These are phyloP conservation scores for Aspergillus conjunctus DNA, from an alignment of 495 filamentous ascomycete genomes.

Conservation along the genomic window DNA sequence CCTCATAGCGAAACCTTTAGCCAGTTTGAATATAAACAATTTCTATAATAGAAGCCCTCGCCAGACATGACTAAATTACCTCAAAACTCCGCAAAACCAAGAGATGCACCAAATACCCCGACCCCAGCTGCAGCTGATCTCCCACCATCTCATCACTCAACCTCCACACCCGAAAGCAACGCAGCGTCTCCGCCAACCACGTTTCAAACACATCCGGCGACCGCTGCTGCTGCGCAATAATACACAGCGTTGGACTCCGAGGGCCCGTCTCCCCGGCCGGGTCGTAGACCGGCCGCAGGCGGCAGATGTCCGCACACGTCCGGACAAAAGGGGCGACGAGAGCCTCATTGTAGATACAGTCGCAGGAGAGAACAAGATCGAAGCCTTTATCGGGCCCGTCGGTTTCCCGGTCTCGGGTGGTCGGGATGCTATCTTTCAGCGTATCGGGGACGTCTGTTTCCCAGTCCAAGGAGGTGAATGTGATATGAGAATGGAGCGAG, in stretches of 20 bases:
- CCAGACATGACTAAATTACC: too few species aligned
- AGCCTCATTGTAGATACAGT: slow-evolving; percentile 88
- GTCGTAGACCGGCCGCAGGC: slow-evolving; percentile 46
- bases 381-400: slow-evolving; percentile 33
- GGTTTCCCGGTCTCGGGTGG: too few species aligned
- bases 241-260: slow-evolving; percentile 58
- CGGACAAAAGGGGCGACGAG: slow-evolving; percentile 81
- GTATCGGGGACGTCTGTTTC: slow-evolving; percentile 40
- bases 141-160: slow-evolving; percentile 64
- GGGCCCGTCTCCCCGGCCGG: not conserved
- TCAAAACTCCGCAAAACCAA: slow-evolving; percentile 41
- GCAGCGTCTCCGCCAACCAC: slow-evolving; percentile 71
- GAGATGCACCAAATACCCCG: slow-evolving; percentile 49
- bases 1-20: not conserved
- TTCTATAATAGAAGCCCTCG: too few species aligned
- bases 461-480: slow-evolving; percentile 50
- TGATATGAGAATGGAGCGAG: slow-evolving; percentile 32
- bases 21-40: too few species aligned
- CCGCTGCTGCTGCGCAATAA: slow-evolving; percentile 85
- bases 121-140: slow-evolving; percentile 55
- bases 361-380: slow-evolving; percentile 75
- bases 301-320: slow-evolving; percentile 79
- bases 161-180: slow-evolving; percentile 72
- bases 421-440: slow-evolving; percentile 32
- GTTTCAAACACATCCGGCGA: slow-evolving; percentile 80